Evolutionary conservation across 2,329 filamentous ascomycete species (phyloP).

Genomic region (Penicillium frequentans): DNA sequence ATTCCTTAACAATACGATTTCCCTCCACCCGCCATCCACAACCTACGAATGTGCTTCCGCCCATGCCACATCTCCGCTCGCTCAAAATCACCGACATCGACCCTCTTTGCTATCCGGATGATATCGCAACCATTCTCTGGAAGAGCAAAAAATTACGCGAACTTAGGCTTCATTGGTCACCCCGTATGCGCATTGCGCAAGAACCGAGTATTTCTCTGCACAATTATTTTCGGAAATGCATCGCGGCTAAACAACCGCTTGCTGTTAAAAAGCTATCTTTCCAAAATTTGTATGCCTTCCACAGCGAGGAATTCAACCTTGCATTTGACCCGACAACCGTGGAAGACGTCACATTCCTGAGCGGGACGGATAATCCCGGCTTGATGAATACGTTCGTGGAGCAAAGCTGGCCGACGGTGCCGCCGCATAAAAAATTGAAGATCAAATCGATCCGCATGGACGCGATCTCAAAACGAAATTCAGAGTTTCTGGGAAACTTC

Average conservation of each 20-base stretch:
- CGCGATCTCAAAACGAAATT: constrained; percentile 46
- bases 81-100: constrained; percentile 62
- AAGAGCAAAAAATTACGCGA: constrained; percentile 56
- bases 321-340: constrained; percentile 44
- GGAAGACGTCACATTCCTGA: constrained; percentile 55
- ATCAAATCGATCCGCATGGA: constrained; percentile 54
- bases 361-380: constrained; percentile 43
- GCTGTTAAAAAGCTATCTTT: constrained; percentile 53
- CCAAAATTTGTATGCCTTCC: constrained; percentile 59
- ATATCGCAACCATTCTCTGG: constrained; percentile 57
- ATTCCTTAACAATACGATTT: constrained; percentile 56
- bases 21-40: constrained; percentile 57
- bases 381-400: constrained; percentile 55
- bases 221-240: constrained; percentile 57
- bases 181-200: constrained; percentile 59
- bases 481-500: constrained; percentile 44
- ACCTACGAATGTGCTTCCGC: constrained; percentile 56
- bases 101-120: constrained; percentile 64
- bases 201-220: constrained; percentile 58
- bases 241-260: constrained; percentile 48
- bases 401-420: constrained; percentile 50
- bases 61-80: constrained; percentile 55
- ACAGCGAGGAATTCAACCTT: constrained; percentile 48
- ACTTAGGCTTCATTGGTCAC: constrained; percentile 60
- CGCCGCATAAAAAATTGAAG: constrained; percentile 30